Percentiles rank a stretch among this genome's conserved stretches.
These are phyloP conservation scores for Ophiocordyceps polyrhachis-furcata DNA, from an alignment of 2,329 filamentous ascomycete genomes.

Conservation along the genomic window DNA sequence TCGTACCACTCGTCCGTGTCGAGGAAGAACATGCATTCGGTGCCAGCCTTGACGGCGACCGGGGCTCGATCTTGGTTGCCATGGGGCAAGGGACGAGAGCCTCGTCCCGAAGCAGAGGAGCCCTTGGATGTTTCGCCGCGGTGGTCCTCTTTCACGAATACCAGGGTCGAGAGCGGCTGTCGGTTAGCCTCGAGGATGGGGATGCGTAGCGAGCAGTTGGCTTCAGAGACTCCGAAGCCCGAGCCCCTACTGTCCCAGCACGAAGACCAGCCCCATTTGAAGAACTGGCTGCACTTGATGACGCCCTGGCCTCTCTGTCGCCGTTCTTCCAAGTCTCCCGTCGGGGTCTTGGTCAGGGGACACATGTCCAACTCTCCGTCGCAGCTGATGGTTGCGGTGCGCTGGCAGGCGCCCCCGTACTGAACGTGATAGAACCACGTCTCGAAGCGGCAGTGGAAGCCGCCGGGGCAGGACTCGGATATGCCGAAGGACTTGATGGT, in stretches of 20 bases:
- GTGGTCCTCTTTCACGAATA: background rate
- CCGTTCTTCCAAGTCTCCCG: background rate
- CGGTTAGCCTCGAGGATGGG: background rate
- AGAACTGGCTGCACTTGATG: background rate
- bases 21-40: background rate
- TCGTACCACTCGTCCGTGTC: background rate
- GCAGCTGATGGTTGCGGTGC: background rate
- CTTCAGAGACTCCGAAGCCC: background rate
- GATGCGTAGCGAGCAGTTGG: background rate
- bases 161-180: background rate
- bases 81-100: too few relatives aligned
- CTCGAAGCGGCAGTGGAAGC: background rate
- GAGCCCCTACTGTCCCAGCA: background rate
- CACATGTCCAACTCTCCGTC: background rate
- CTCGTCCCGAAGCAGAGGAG: too few relatives aligned
- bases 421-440: background rate
- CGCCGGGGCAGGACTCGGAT: background rate
- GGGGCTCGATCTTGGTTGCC: background rate
- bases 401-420: background rate
- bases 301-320: background rate
- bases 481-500: background rate
- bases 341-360: background rate
- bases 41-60: background rate
- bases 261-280: background rate
- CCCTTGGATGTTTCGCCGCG: background rate